These are phyloP conservation scores for Lepidium sativum DNA, from an alignment of 345 rosid genomes.

Conservation along the genomic window DNA sequence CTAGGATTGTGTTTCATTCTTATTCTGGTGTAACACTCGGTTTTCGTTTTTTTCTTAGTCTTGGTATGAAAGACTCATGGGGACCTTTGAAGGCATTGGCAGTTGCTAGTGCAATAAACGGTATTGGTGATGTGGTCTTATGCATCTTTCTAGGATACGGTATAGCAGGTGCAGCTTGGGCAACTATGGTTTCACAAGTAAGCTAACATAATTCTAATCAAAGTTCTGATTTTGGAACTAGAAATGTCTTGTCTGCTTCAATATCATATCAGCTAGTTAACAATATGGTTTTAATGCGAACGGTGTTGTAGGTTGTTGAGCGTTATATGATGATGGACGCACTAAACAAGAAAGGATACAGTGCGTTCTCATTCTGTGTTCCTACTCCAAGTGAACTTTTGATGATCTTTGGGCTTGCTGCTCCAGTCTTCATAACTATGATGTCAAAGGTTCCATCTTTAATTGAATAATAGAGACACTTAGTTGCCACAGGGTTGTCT, in stretches of 20 bases:
- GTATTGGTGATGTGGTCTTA: constrained; percentile 61
- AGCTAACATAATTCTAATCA: constrained; percentile 5
- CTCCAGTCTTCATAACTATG: constrained; percentile 71
- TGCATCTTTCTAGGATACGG: constrained; percentile 76
- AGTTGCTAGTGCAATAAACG: constrained; percentile 66
- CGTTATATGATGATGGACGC: constrained; percentile 75
- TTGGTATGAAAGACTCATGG: constrained; percentile 99
- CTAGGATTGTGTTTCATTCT: background rate
- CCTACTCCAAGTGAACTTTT: constrained; percentile 54
- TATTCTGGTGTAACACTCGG: background rate
- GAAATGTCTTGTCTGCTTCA: background rate
- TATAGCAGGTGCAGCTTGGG: constrained; percentile 97
- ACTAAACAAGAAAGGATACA: constrained; percentile 66
- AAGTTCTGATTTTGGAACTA: background rate
- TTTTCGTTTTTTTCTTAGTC: constrained; percentile 33
- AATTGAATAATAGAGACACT: background rate
- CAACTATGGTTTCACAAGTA: constrained; percentile 93
- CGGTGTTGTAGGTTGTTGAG: constrained; percentile 52
- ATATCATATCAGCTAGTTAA: background rate
- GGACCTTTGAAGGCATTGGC: constrained; percentile 87
- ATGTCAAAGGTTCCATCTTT: constrained; percentile 58
- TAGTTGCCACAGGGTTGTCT: background rate
- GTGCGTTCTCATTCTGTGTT: constrained; percentile 46
- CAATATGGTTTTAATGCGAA: constrained; percentile 9
- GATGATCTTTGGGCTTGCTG: constrained; percentile 56